Evolutionary conservation across 495 filamentous ascomycete genomes (phyloP).

Genomic region (Talaromyces stipitatus): DNA sequence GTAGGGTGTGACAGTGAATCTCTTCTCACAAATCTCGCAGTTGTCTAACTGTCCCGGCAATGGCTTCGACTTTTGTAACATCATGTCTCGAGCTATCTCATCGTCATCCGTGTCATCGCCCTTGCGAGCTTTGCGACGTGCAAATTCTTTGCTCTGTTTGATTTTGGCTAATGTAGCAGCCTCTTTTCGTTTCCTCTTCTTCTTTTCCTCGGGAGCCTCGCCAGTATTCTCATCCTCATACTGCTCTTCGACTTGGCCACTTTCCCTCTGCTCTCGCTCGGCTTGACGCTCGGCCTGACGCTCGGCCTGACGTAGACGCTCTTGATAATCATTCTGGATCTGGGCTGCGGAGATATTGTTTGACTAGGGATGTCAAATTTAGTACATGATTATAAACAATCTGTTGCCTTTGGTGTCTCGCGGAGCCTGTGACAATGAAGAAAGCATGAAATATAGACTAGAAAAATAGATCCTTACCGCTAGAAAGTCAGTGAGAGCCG

Average conservation of each 20-base stretch:
- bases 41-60: conserved; percentile 81
- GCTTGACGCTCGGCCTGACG: conserved; percentile 35
- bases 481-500: conserved; percentile 75
- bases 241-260: conserved; percentile 18
- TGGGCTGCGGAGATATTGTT: conserved; percentile 84
- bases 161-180: conserved; percentile 62
- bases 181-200: conserved; percentile 55
- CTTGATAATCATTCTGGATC: conserved; percentile 60
- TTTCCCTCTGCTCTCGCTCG: conserved; percentile 15
- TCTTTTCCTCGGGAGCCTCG: conserved; percentile 43
- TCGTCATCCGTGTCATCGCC: conserved; percentile 41
- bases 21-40: conserved; percentile 75
- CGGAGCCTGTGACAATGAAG: not conserved
- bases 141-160: conserved; percentile 66
- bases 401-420: not conserved
- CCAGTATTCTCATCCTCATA: conserved; percentile 16
- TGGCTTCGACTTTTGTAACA: conserved; percentile 55
- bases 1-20: conserved; percentile 92
- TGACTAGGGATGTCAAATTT: conserved; percentile 36
- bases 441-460: not conserved
- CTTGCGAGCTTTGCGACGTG: conserved; percentile 47
- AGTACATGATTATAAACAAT: not conserved
- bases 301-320: conserved; percentile 35
- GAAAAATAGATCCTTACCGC: conserved; percentile 43
- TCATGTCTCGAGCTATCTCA: conserved; percentile 41